Evolutionary conservation across 257 asterid genomes (phyloP).

Genomic region (Henckelia pumila): DNA sequence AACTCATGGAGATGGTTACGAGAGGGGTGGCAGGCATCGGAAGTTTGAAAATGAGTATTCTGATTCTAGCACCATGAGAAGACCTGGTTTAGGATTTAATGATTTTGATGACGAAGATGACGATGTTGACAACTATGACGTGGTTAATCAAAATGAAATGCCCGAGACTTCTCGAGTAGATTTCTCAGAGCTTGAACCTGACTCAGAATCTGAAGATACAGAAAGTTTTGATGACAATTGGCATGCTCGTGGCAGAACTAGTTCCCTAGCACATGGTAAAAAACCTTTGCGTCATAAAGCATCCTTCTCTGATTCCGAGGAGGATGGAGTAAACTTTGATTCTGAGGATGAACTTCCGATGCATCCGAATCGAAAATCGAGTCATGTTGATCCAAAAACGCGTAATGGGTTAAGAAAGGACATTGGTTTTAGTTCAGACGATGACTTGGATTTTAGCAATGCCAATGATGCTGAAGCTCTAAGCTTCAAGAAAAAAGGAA

Average conservation of each 20-base stretch:
- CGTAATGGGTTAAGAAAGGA: slow-evolving; percentile 40
- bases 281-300: slow-evolving; percentile 38
- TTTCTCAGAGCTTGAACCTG: slow-evolving; percentile 78
- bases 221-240: slow-evolving; percentile 35
- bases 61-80: slow-evolving; percentile 35
- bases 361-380: slow-evolving; percentile 71
- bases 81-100: slow-evolving; percentile 62
- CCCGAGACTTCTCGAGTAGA: slow-evolving; percentile 47
- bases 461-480: slow-evolving; percentile 45
- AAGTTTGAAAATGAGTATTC: slow-evolving; percentile 42
- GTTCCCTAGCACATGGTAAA: slow-evolving; percentile 26
- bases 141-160: slow-evolving; percentile 56
- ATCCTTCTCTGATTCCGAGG: slow-evolving; percentile 40
- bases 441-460: slow-evolving; percentile 47
- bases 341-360: slow-evolving; percentile 82
- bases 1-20: slow-evolving; percentile 39
- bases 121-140: slow-evolving; percentile 75
- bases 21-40: slow-evolving; percentile 36
- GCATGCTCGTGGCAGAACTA: slow-evolving; percentile 33
- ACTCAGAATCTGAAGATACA: slow-evolving; percentile 62
- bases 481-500: slow-evolving; percentile 38
- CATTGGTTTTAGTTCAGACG: slow-evolving; percentile 53
- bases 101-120: slow-evolving; percentile 94
- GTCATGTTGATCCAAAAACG: slow-evolving; percentile 52
- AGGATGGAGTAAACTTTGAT: slow-evolving; percentile 51